Percentiles rank a stretch among this genome's conserved stretches.
phyloP scores from a whole-genome alignment of 768 basidiomycete genomes.

The Agrocybe pediades region DNA sequence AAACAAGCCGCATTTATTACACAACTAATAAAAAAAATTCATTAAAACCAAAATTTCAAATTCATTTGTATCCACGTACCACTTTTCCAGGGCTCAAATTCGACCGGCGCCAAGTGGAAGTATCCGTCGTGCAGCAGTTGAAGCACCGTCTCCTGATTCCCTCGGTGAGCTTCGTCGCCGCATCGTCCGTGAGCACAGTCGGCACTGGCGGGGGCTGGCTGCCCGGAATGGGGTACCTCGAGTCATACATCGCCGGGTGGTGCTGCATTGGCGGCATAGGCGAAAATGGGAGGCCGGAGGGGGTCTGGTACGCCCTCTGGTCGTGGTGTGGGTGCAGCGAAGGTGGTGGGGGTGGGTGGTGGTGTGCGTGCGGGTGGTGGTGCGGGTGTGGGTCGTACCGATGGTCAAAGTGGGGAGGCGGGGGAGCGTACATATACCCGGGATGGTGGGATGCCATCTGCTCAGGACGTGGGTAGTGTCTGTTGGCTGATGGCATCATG shows the following conservation, averaged over 20 bases:
- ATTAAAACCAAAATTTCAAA: slow-evolving; percentile 26
- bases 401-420: slow-evolving; percentile 1
- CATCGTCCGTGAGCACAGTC: slow-evolving; percentile 70
- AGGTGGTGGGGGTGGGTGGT: background rate
- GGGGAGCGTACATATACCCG: slow-evolving; percentile 1
- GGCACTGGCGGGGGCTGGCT: slow-evolving; percentile 28
- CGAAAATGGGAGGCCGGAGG: slow-evolving; percentile 7
- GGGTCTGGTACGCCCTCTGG: slow-evolving; percentile 8
- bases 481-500: slow-evolving; percentile 17
- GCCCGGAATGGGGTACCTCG: slow-evolving; percentile 33
- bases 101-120: slow-evolving; percentile 77
- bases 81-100: slow-evolving; percentile 84
- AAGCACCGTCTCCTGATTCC: slow-evolving; percentile 77
- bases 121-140: slow-evolving; percentile 86
- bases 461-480: slow-evolving; percentile 24
- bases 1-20: slow-evolving; percentile 79
- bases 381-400: slow-evolving; percentile 4
- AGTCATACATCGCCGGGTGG: slow-evolving; percentile 23
- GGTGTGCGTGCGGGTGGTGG: slow-evolving; percentile 3
- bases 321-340: slow-evolving; percentile 19
- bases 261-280: slow-evolving; percentile 17
- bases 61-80: slow-evolving; percentile 32
- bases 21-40: slow-evolving; percentile 35
- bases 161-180: slow-evolving; percentile 78
- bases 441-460: slow-evolving; percentile 17